phyloP scores from a whole-genome alignment of 1,139 yeast species.

The Candida glucosophila region DNA sequence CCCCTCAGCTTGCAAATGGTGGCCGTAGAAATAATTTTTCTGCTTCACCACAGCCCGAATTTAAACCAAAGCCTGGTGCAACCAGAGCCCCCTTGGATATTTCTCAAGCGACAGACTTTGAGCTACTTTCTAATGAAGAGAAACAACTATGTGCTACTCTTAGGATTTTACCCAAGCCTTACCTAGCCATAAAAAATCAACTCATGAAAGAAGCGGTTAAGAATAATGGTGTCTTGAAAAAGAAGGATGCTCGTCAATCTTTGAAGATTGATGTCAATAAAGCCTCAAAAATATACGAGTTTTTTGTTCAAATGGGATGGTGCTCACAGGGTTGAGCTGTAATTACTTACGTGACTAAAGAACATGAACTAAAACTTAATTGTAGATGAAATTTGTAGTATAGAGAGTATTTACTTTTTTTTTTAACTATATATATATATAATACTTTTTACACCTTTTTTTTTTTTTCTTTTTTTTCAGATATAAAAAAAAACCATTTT shows the following conservation, averaged over 20 bases:
- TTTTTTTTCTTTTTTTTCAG: no score
- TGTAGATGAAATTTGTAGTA: no score
- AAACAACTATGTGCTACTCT: slow-evolving; percentile 76
- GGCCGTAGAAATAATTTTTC: no score
- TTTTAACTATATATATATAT: no score
- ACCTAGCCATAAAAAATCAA: slow-evolving; percentile 87
- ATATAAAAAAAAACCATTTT: no score
- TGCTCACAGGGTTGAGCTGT: slow-evolving; percentile 31
- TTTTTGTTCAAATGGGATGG: slow-evolving; percentile 91
- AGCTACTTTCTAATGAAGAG: slow-evolving; percentile 76
- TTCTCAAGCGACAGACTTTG: slow-evolving; percentile 75
- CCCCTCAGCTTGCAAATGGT: slow-evolving; percentile 8
- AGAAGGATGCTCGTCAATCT: slow-evolving; percentile 75
- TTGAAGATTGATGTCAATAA: slow-evolving; percentile 80
- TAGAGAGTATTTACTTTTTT: no score
- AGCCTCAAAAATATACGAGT: slow-evolving; percentile 83
- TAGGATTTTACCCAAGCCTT: slow-evolving; percentile 86
- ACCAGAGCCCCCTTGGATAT: slow-evolving; percentile 61
- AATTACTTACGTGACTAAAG: no score
- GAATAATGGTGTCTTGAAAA: slow-evolving; percentile 75
- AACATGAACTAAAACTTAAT: no score
- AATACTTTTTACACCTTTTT: no score
- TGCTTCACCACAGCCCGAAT: slow-evolving; percentile 36
- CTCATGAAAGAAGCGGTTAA: slow-evolving; percentile 80
- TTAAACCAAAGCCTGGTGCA: slow-evolving; percentile 29